Evolutionary conservation across 1,284 basidiomycete genomes (phyloP).

Genomic region (Ceratorhiza oryzae-sativae): DNA sequence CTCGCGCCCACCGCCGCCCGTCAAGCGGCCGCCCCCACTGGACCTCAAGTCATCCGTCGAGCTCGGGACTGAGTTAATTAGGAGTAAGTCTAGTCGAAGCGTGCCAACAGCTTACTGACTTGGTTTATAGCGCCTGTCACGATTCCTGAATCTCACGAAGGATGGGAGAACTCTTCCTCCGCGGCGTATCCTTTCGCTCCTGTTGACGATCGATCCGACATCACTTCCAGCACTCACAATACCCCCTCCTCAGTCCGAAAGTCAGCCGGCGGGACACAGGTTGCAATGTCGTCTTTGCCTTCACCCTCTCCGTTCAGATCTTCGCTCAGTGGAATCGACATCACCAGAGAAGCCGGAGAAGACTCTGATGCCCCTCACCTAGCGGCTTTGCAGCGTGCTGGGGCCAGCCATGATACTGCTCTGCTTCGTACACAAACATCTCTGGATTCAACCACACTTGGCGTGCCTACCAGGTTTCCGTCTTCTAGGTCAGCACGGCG

Average conservation of each 20-base stretch:
- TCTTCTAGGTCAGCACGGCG: neutral
- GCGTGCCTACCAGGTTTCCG: neutral
- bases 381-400: neutral
- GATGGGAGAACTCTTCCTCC: neutral
- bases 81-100: neutral
- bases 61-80: neutral
- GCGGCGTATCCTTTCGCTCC: slow-evolving; percentile 12
- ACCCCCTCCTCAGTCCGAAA: slow-evolving; percentile 2
- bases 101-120: too few relatives aligned
- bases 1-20: neutral
- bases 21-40: neutral
- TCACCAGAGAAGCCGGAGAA: too few relatives aligned
- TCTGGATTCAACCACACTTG: neutral
- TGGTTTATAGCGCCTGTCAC: neutral
- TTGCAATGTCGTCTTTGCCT: neutral
- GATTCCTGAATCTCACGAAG: neutral
- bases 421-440: too few relatives aligned
- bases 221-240: slow-evolving; percentile 24
- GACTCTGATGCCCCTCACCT: neutral
- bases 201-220: slow-evolving; percentile 27
- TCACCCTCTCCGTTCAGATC: slow-evolving; percentile 5
- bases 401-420: neutral
- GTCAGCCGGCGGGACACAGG: neutral
- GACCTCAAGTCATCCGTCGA: neutral
- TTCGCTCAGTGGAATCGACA: neutral